phyloP scores from a whole-genome alignment of 352 stramenopile species.

The Phytophthora cactorum region DNA sequence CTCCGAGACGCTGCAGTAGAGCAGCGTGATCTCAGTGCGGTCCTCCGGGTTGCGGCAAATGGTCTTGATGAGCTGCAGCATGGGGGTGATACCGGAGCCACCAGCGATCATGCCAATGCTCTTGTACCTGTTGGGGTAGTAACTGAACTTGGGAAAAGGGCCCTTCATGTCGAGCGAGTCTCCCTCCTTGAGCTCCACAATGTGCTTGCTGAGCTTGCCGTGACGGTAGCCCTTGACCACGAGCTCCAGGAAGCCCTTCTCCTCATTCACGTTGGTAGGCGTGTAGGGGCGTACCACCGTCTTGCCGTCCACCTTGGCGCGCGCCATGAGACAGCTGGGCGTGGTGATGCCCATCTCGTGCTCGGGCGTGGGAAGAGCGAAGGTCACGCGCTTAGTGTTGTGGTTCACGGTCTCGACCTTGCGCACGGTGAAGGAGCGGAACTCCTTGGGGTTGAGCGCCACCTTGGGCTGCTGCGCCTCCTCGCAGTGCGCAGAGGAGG shows the following conservation, averaged over 20 bases:
- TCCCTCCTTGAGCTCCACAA: slow-evolving; percentile 82
- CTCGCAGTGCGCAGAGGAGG: slow-evolving; percentile 26
- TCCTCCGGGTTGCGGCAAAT: slow-evolving; percentile 87
- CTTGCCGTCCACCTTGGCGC: slow-evolving; percentile 79
- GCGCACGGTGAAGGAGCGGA: slow-evolving; percentile 77
- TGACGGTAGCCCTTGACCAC: slow-evolving; percentile 92
- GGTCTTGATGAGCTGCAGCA: slow-evolving; percentile 88
- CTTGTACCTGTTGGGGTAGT: slow-evolving; percentile 90
- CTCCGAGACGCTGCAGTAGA: slow-evolving; percentile 88
- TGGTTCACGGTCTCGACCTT: slow-evolving; percentile 73
- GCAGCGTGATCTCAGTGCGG: slow-evolving; percentile 82
- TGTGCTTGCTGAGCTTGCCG: slow-evolving; percentile 87
- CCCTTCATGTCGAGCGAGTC: slow-evolving; percentile 92
- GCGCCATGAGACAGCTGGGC: slow-evolving; percentile 65
- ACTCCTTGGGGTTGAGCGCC: slow-evolving; percentile 69
- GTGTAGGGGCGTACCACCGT: slow-evolving; percentile 88
- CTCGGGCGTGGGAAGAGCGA: slow-evolving; percentile 62
- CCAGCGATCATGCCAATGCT: slow-evolving; percentile 91
- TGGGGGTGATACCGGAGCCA: slow-evolving; percentile 91
- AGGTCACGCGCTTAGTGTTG: slow-evolving; percentile 84
- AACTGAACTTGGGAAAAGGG: slow-evolving; percentile 87
- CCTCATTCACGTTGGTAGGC: slow-evolving; percentile 83
- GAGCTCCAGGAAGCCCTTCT: slow-evolving; percentile 86
- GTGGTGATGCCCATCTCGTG: slow-evolving; percentile 74
- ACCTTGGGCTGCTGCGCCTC: slow-evolving; percentile 40